These are phyloP conservation scores for Akanthomyces lecanii DNA, from an alignment of 2,329 filamentous ascomycete species.

Conservation along the genomic window DNA sequence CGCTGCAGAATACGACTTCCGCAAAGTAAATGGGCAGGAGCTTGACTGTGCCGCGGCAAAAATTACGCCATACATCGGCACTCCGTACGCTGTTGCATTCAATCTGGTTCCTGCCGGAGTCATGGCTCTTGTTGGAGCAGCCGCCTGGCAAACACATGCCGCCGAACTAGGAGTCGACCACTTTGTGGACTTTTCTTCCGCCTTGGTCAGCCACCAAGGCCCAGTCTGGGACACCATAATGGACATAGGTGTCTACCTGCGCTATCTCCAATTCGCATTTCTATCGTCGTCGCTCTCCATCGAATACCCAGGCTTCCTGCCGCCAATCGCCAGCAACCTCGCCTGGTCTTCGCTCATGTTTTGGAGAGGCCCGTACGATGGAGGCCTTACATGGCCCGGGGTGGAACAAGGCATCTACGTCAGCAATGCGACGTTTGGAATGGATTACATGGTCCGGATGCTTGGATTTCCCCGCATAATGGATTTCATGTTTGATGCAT, in stretches of 20 bases:
- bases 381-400: neutral
- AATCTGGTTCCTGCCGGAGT: neutral
- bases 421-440: slow-evolving; percentile 13
- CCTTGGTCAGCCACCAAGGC: slow-evolving; percentile 5
- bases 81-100: neutral
- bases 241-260: slow-evolving; percentile 6
- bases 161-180: neutral
- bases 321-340: slow-evolving; percentile 3
- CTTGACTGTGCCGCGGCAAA: slow-evolving; percentile 8
- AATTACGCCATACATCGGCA: slow-evolving; percentile 14
- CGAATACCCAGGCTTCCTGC: slow-evolving; percentile 14
- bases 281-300: slow-evolving; percentile 9
- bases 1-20: slow-evolving; percentile 1
- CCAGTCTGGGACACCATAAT: slow-evolving; percentile 12
- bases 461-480: slow-evolving; percentile 12
- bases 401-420: slow-evolving; percentile 10
- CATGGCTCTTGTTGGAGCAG: neutral
- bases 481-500: slow-evolving; percentile 10
- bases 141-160: slow-evolving; percentile 4
- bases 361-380: slow-evolving; percentile 14
- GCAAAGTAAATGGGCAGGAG: neutral
- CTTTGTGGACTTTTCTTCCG: slow-evolving; percentile 1
- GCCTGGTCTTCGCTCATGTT: slow-evolving; percentile 16
- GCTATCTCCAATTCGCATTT: slow-evolving; percentile 14
- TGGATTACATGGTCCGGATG: slow-evolving; percentile 6